Conservation (phyloP, 805 yeast species). For the Wickerhamomyces bisporus region DNA sequence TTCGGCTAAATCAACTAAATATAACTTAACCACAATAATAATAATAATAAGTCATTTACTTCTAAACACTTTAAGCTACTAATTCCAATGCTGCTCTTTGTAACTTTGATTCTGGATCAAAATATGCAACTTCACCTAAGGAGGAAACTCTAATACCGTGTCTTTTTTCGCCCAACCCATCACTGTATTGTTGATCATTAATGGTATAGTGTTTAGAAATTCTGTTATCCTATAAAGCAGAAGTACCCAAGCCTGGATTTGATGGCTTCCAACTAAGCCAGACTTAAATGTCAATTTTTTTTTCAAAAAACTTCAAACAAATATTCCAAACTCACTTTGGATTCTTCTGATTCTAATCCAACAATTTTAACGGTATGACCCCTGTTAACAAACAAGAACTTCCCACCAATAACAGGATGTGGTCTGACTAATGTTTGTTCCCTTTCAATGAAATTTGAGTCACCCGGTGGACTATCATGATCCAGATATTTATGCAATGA, state of each 20-base stretch:
- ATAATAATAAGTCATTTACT: too few relatives aligned
- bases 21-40: too few relatives aligned
- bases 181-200: constrained; percentile 32
- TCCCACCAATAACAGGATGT: constrained; percentile 64
- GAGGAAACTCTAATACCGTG: constrained; percentile 52
- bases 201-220: constrained; percentile 46
- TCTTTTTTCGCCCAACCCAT: constrained; percentile 50
- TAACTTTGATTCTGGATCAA: constrained; percentile 43
- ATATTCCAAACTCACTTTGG: constrained; percentile 38
- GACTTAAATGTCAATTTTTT: constrained; percentile 50
- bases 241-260: constrained; percentile 37
- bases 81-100: constrained; percentile 49
- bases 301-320: constrained; percentile 40
- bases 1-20: too few relatives aligned
- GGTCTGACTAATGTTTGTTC: constrained; percentile 55
- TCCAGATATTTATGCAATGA: constrained; percentile 37
- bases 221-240: constrained; percentile 61
- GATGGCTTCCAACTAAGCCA: constrained; percentile 47
- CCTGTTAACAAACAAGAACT: constrained; percentile 47
- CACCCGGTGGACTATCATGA: constrained; percentile 38
- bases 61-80: too few relatives aligned
- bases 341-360: constrained; percentile 45
- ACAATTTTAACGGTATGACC: constrained; percentile 42
- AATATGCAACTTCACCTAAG: constrained; percentile 49
- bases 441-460: constrained; percentile 43